Percentiles rank a stretch among this genome's conserved stretches.
Evolutionary conservation across 78 protist genomes (phyloP).

Genomic region (Protostelium mycophagum): DNA sequence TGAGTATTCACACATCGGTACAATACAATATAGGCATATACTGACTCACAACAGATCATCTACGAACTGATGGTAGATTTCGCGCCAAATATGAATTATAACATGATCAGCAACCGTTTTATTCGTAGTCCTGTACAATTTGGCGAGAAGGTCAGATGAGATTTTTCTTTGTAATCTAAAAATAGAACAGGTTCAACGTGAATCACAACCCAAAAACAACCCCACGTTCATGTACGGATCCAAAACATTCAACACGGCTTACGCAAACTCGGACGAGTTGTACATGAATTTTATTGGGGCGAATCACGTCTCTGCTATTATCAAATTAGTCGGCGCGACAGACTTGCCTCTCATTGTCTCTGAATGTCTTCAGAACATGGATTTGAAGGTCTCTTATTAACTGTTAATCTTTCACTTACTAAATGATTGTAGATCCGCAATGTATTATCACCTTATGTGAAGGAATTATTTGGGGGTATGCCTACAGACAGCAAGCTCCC

Average conservation of each 20-base stretch:
- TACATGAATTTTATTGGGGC: conserved; percentile 34
- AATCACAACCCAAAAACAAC: conserved; percentile 17
- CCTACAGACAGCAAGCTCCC: conserved; percentile 63
- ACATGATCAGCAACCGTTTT: conserved; percentile 57
- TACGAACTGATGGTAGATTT: conserved; percentile 64
- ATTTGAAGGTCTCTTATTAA: conserved; percentile 26
- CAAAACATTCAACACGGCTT: conserved; percentile 61
- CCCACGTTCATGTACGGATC: conserved; percentile 54
- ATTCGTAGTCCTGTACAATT: conserved; percentile 51
- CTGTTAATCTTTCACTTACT: not conserved
- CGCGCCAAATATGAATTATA: conserved; percentile 66
- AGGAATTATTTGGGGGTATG: conserved; percentile 61
- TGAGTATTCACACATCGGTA: not conserved
- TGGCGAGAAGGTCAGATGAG: too few species aligned
- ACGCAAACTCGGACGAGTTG: conserved; percentile 19
- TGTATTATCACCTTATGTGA: conserved; percentile 74
- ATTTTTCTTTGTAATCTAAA: too few species aligned
- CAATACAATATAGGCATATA: not conserved
- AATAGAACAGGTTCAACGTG: conserved; percentile 46
- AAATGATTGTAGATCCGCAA: conserved; percentile 34
- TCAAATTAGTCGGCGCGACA: conserved; percentile 26
- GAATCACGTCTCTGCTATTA: conserved; percentile 40
- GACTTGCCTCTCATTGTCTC: conserved; percentile 37
- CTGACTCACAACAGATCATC: too few species aligned
- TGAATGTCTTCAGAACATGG: conserved; percentile 40